Percentiles rank a stretch among this genome's conserved stretches.
Conservation (phyloP, 2,329 filamentous ascomycete species). For the Phialocephala subalpina region DNA sequence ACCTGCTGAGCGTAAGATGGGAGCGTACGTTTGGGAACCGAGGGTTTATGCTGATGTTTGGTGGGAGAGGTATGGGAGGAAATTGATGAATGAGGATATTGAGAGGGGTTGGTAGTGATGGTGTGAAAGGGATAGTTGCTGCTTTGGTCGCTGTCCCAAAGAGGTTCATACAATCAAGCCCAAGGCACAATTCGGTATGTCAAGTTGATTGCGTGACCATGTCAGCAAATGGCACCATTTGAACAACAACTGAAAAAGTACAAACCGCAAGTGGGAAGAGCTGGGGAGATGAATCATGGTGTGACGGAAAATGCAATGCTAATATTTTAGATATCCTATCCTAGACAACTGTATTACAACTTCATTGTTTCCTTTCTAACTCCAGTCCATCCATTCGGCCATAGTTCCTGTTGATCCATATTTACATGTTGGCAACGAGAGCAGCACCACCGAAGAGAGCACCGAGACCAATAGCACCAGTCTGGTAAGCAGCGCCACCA, state of each 20-base stretch:
- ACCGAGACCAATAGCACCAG: constrained; percentile 39
- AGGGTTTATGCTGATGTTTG: no score
- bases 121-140: no score
- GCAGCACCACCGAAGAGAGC: constrained; percentile 42
- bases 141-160: no score
- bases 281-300: no score
- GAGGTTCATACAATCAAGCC: not conserved
- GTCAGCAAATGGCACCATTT: not conserved
- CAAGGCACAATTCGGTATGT: not conserved
- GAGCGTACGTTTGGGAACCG: no score
- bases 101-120: not conserved
- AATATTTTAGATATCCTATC: not conserved
- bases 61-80: no score
- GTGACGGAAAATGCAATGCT: no score
- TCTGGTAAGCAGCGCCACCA: constrained; percentile 36
- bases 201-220: not conserved
- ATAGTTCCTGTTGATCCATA: not conserved
- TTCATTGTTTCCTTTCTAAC: not conserved
- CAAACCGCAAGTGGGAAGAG: no score
- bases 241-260: no score
- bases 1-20: no score
- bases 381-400: not conserved
- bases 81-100: not conserved
- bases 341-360: not conserved
- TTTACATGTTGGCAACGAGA: constrained; percentile 39